Evolutionary conservation across 306 rosid species (phyloP), one percentile per base, ranked within the genome.

Genomic region (Macrotyloma uniflorum): DNA sequence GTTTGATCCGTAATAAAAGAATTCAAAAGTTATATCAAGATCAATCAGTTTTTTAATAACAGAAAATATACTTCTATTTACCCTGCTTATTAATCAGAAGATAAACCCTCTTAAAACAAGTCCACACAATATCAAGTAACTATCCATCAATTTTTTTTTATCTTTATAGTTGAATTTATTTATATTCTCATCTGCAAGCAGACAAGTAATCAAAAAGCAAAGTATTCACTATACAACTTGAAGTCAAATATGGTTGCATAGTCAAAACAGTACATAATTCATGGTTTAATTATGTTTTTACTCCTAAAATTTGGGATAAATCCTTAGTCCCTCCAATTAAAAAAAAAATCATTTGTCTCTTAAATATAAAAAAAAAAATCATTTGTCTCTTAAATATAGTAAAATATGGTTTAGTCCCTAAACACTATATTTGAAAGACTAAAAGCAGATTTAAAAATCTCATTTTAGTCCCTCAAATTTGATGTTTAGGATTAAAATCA

Each of bases 111-210:
- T 45, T 45, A 3, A 12, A 45, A 12, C 1, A 45, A 45, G 49
- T 45, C 54, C 54, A n/a, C 22, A 46, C 1, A 4, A 47, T 5
- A 47, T 47, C 5, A 70, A 75, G 68, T 49, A 70, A 13, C 35
- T 10, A 24, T 51, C 24, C 75, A 53, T 53, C 33, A 51, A 40
- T 5, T 15, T 32, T n/a, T 36, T 28, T 49, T 30, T 18, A 38
- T 40, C 72, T 51, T 53, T 63, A 38, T 32, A 2, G 58, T 45
- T 24, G 43, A 49, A 72, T 30, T 70, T 8, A 10, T 24, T 72
- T 64, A 59, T 59, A 49, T 28, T 67, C 46, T 73, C 26, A 26
- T 58, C 68, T 35, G 54, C 43, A 61, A 49, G 28, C 22, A 38
- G 28, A 59, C 22, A 47, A 16, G 54, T 47, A 47, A 47, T 5